Base-by-base conservation (phyloP, 768 basidiomycete species). In the Mycena epipterygia region DNA sequence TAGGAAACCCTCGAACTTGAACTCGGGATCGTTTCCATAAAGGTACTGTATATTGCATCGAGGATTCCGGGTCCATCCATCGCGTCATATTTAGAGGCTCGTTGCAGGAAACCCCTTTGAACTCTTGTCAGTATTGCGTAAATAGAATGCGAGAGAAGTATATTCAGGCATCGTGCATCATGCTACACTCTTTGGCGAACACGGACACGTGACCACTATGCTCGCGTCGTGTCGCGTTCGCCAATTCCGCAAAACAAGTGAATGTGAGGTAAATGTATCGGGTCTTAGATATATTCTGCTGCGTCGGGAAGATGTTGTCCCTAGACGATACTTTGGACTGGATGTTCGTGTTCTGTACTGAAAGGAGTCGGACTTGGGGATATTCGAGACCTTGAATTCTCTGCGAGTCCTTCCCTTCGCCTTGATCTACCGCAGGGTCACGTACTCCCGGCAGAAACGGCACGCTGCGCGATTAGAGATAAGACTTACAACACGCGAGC, bases 401-500 rank as follows among this genome's bases (percentile, higher is more conserved):
- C 46, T 60, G 29, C 44, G 35, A 33, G 42, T n/a, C 41, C 16
- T 41, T 57, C 39, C 39, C 56, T 27, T 29, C 44, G 44, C 23
- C 44, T 57, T 57, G 37, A 33, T 30, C 58, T 23, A 60, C 58
- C 19, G 42, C 42, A 60, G 58, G 58, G 17, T 60, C 30, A 57
- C 23, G 56, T 23, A 57, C 39, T 32, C 33, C 37, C 37, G 56
- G 56, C 39, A 41, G 37, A 39, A 57, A 57, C 56, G 37, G 37
- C 56, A 57, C 56, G 56, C 56, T 25, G 56, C 56, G 32, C 35
- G 56, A 57, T 57, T 25, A 58, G 57, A 58, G 57, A 58, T 58
- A 58, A 42, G 41, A 58, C 57, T 29, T 25, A 49, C 48, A 49
- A 29, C 48, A 49, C 23, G 48, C 48, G 27, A 49, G 48, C 48